These are phyloP conservation scores for Claviceps cyperi DNA, from an alignment of 2,329 filamentous ascomycete genomes.

Conservation along the genomic window DNA sequence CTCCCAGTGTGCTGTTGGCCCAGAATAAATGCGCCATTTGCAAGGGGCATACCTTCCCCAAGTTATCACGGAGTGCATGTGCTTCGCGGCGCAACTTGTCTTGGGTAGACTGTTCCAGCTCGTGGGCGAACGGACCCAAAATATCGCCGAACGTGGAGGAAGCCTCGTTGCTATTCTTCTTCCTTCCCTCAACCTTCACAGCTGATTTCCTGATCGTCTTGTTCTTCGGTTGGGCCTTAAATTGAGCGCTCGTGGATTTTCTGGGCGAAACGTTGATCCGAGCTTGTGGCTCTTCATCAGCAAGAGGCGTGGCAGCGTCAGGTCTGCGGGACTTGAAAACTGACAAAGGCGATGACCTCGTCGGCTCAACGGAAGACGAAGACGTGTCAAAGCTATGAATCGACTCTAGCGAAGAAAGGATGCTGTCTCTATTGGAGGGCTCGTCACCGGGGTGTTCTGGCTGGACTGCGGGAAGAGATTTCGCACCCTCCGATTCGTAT, in stretches of 20 bases:
- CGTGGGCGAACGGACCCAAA: constrained; percentile 1
- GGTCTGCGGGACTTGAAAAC: not conserved
- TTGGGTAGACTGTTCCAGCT: constrained; percentile 1
- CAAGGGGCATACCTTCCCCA: constrained; percentile 8
- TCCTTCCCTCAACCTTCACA: not conserved
- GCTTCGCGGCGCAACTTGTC: not conserved
- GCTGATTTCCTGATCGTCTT: not conserved
- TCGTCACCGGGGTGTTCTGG: not conserved
- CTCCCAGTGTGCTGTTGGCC: constrained; percentile 6
- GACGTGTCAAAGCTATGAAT: not conserved
- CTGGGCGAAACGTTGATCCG: not conserved
- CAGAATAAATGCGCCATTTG: constrained; percentile 12
- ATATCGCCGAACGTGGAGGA: not conserved
- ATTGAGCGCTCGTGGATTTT: too few species aligned
- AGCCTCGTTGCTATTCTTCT: not conserved
- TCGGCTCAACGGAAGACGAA: not conserved
- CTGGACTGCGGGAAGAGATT: not conserved
- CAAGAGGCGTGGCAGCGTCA: not conserved
- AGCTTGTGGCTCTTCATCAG: too few species aligned
- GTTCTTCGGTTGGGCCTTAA: not conserved
- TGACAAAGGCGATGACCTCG: not conserved
- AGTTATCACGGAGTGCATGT: constrained; percentile 3
- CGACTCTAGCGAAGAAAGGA: not conserved
- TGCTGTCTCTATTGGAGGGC: not conserved
- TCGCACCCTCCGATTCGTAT: not conserved